Conservation (phyloP, 495 filamentous ascomycete genomes). For the Penicillium parvum region DNA sequence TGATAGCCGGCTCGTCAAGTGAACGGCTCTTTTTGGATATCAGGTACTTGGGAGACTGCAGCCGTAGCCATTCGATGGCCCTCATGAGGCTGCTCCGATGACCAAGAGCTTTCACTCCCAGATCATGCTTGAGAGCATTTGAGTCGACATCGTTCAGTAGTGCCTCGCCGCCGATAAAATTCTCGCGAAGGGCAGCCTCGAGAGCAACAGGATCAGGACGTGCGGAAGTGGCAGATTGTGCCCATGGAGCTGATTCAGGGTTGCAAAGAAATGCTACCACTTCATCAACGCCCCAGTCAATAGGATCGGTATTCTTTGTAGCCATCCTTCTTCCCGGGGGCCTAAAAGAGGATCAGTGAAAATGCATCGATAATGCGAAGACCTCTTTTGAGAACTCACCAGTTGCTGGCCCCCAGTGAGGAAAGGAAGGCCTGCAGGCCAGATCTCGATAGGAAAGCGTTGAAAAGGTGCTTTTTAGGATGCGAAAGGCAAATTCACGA, state of each 20-base stretch:
- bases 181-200: constrained; percentile 50
- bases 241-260: constrained; percentile 39
- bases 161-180: constrained; percentile 57
- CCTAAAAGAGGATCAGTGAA: constrained; percentile 2
- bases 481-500: too few relatives aligned
- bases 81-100: constrained; percentile 40
- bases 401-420: constrained; percentile 2
- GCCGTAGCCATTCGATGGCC: constrained; percentile 44
- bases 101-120: constrained; percentile 46
- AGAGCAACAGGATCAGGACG: constrained; percentile 50
- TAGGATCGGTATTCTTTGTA: constrained; percentile 48
- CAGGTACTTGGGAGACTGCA: constrained; percentile 38
- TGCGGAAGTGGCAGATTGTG: constrained; percentile 22
- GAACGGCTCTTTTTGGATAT: neutral
- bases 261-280: constrained; percentile 63
- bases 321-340: constrained; percentile 13
- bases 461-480: too few relatives aligned
- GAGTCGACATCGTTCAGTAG: constrained; percentile 52
- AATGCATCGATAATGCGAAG: neutral
- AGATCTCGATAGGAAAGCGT: too few relatives aligned
- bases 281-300: constrained; percentile 62
- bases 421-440: too few relatives aligned
- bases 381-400: constrained; percentile 6
- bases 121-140: constrained; percentile 42
- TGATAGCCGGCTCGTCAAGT: neutral